phyloP scores from a whole-genome alignment of 768 basidiomycete genomes.

The Xanthoconium stramineum region DNA sequence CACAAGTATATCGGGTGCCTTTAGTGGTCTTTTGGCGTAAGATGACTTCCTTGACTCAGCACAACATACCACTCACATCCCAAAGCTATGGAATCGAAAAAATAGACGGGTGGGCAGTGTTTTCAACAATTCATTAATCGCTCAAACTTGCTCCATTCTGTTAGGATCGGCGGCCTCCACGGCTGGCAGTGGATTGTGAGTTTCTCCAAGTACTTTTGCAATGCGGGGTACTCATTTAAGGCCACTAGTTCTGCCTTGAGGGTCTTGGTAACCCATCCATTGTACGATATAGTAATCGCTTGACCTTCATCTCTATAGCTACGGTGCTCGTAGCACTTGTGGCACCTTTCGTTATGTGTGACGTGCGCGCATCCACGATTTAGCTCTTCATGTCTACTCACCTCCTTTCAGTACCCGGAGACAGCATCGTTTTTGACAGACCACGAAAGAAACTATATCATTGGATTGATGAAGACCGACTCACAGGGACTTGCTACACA shows the following conservation, averaged over 20 bases:
- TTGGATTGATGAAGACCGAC: not conserved
- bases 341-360: not conserved
- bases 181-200: constrained; percentile 2
- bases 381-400: not conserved
- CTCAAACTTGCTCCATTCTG: not conserved
- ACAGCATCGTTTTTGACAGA: not conserved
- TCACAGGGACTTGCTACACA: not conserved
- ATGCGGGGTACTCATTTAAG: not conserved
- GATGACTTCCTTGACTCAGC: not conserved
- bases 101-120: not conserved
- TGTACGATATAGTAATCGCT: not conserved
- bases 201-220: too few species aligned
- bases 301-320: not conserved
- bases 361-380: not conserved
- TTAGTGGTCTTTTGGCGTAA: not conserved
- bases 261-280: not conserved
- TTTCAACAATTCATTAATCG: not conserved
- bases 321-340: not conserved
- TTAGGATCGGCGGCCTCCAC: not conserved
- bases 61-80: not conserved
- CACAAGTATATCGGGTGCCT: not conserved
- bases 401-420: not conserved
- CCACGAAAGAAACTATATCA: not conserved
- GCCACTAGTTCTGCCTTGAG: not conserved
- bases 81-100: not conserved